A percentile compares a stretch with the other conserved stretches of the same genome.
These are phyloP conservation scores for Phytopythium ostracodes DNA, from an alignment of 352 stramenopile genomes.

Conservation along the genomic window DNA sequence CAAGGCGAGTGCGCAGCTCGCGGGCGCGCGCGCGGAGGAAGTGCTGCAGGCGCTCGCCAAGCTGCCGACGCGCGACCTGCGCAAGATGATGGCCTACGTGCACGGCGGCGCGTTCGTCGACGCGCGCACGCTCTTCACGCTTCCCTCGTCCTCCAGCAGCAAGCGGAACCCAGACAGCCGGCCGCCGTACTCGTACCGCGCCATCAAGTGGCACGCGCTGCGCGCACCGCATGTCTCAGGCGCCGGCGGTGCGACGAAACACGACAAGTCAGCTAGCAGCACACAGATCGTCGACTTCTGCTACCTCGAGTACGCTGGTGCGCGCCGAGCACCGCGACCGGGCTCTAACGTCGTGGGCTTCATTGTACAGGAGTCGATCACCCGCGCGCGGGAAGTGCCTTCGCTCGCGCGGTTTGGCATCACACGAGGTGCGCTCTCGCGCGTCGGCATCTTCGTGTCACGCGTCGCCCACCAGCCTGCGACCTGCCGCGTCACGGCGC, in stretches of 20 bases:
- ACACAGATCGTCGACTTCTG: conserved; percentile 63
- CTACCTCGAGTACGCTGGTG: conserved; percentile 69
- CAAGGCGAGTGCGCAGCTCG: conserved; percentile 53
- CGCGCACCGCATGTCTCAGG: background rate
- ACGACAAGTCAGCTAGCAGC: conserved; percentile 23
- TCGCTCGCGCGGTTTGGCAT: conserved; percentile 59
- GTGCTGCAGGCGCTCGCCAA: conserved; percentile 50
- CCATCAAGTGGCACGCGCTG: conserved; percentile 75
- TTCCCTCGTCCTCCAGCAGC: conserved; percentile 22
- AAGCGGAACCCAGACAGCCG: conserved; percentile 7
- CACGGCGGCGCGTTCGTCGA: conserved; percentile 64
- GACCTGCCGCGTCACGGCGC: conserved; percentile 55
- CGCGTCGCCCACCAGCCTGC: conserved; percentile 49
- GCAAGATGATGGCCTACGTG: conserved; percentile 49
- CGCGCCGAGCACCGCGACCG: conserved; percentile 34
- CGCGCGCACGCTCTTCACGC: conserved; percentile 57
- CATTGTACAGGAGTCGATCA: conserved; percentile 68
- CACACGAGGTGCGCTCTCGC: conserved; percentile 41
- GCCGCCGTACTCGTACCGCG: conserved; percentile 44
- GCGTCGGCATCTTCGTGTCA: conserved; percentile 66
- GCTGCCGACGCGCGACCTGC: conserved; percentile 56
- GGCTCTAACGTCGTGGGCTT: conserved; percentile 67
- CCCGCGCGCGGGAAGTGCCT: conserved; percentile 54
- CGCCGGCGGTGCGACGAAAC: background rate
- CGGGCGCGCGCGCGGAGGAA: conserved; percentile 49